Evolutionary conservation across 164 flowering plant species (phyloP).

Genomic region (Magnolia officinalis): DNA sequence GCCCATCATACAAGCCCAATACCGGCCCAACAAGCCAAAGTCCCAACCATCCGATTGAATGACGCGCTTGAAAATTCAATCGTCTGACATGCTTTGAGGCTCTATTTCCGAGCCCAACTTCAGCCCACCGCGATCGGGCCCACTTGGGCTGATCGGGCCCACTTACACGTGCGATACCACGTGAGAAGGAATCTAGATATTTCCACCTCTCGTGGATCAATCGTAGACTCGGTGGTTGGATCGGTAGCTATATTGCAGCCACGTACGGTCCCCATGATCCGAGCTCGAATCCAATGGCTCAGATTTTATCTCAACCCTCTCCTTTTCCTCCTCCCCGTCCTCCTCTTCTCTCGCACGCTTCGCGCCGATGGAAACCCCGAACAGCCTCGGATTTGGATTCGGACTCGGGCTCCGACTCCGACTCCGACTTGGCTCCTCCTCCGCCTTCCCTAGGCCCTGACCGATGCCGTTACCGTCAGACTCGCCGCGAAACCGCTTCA

Average conservation of each 20-base stretch:
- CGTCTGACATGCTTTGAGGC: too few species aligned
- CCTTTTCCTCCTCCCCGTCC: constrained; percentile 11
- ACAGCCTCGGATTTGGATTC: constrained; percentile 30
- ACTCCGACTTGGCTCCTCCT: constrained; percentile 27
- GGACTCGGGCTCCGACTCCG: constrained; percentile 11
- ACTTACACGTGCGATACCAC: background rate
- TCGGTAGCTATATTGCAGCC: constrained; percentile 33
- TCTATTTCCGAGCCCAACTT: background rate
- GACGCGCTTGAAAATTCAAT: too few species aligned
- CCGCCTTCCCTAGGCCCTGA: constrained; percentile 10
- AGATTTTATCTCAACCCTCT: constrained; percentile 30
- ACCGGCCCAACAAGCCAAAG: too few species aligned
- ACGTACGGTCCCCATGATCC: constrained; percentile 27
- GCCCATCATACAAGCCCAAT: too few species aligned
- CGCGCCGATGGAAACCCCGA: constrained; percentile 57
- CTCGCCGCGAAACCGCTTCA: constrained; percentile 25
- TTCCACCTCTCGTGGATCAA: constrained; percentile 4
- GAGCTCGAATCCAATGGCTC: constrained; percentile 45
- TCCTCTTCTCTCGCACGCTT: constrained; percentile 50
- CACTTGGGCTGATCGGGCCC: background rate
- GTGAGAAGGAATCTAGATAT: background rate
- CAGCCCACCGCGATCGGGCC: background rate
- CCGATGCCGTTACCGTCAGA: constrained; percentile 12
- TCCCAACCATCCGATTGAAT: too few species aligned
- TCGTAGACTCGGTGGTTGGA: constrained; percentile 43